Conservation (phyloP, 1,284 basidiomycete genomes). For the Malassezia nana region DNA sequence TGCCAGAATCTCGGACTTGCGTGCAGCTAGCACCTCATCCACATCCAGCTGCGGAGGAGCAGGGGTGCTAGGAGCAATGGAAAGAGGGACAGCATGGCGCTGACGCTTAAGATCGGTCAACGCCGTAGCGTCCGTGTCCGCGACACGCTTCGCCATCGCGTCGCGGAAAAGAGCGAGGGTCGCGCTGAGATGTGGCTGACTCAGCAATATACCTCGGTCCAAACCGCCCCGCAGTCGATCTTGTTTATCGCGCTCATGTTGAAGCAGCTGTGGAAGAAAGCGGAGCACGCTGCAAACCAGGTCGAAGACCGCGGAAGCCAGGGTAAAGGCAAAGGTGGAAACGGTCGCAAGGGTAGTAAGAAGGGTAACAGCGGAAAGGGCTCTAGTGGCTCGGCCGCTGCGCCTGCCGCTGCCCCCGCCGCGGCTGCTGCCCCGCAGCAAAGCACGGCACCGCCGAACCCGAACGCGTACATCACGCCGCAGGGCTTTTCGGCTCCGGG, state of each 20-base stretch:
- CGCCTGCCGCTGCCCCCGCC: background rate
- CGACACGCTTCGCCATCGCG: background rate
- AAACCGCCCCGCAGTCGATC: too few relatives aligned
- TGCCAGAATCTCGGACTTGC: slow-evolving; percentile 14
- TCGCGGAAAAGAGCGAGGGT: background rate
- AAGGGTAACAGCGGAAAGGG: background rate
- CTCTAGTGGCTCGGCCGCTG: too few relatives aligned
- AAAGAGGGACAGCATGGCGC: background rate
- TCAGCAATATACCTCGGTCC: too few relatives aligned
- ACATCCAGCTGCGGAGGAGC: slow-evolving; percentile 1
- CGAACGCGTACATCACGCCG: background rate
- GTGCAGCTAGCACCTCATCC: slow-evolving; percentile 10
- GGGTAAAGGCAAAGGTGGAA: background rate
- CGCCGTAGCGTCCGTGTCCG: background rate
- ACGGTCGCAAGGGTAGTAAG: background rate
- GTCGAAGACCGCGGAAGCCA: background rate
- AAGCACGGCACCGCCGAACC: background rate
- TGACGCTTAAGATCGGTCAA: background rate
- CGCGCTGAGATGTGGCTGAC: background rate
- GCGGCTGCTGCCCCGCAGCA: background rate
- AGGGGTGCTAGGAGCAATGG: background rate
- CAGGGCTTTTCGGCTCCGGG: background rate
- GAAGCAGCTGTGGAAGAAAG: background rate
- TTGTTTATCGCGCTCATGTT: background rate
- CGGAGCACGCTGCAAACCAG: background rate